Percentiles rank a stretch among this genome's conserved stretches.
phyloP scores from a whole-genome alignment of 179 eudicot genomes.

The Nepenthes alata region DNA sequence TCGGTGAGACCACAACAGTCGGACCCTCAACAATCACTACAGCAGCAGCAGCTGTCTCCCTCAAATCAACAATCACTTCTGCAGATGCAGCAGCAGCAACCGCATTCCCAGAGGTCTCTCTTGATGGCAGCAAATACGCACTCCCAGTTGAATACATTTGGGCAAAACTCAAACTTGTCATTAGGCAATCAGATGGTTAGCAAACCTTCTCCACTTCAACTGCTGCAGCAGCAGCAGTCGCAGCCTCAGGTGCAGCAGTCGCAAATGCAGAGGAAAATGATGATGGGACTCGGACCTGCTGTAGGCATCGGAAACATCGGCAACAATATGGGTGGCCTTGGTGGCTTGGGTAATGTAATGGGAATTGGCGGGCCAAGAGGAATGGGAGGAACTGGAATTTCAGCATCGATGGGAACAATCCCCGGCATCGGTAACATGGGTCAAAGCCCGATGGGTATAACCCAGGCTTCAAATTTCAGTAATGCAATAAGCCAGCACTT shows the following conservation, averaged over 20 bases:
- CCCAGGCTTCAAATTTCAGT: conserved; percentile 31
- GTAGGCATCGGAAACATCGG: conserved; percentile 57
- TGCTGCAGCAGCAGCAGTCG: conserved; percentile 26
- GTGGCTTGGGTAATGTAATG: conserved; percentile 58
- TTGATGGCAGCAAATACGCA: conserved; percentile 46
- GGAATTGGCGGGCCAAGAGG: conserved; percentile 61
- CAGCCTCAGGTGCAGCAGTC: conserved; percentile 25
- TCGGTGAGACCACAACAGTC: conserved; percentile 46
- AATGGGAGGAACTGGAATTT: conserved; percentile 40
- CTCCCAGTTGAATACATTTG: conserved; percentile 44
- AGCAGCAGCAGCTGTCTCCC: conserved; percentile 28
- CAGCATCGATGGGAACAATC: conserved; percentile 54
- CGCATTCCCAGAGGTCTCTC: conserved; percentile 58
- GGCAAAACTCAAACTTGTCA: conserved; percentile 44
- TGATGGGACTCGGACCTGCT: conserved; percentile 65
- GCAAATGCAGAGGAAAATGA: conserved; percentile 54
- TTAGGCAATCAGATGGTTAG: conserved; percentile 47
- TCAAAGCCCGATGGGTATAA: conserved; percentile 39
- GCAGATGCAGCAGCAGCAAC: conserved; percentile 30
- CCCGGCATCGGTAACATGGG: conserved; percentile 48
- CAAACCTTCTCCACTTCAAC: conserved; percentile 43
- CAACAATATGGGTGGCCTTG: conserved; percentile 64
- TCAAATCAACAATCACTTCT: conserved; percentile 29
- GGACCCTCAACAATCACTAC: conserved; percentile 33
- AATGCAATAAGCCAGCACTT: conserved; percentile 49